phyloP scores from a whole-genome alignment of 2,329 filamentous ascomycete species.

The Chaetomium globosum region DNA sequence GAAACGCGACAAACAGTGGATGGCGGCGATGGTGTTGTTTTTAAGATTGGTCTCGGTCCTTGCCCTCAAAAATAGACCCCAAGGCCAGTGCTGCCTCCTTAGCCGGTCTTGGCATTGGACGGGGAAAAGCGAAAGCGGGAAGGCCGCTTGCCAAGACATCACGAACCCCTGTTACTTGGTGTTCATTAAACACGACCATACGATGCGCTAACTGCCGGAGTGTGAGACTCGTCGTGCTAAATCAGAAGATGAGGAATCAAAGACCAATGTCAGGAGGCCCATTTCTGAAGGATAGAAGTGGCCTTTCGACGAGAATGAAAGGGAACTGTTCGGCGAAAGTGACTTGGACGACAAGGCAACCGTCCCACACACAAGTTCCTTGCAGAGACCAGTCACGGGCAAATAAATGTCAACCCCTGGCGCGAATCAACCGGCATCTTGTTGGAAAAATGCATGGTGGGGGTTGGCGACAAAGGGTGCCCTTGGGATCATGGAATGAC shows the following conservation, averaged over 20 bases:
- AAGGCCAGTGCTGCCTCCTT: slow-evolving; percentile 10
- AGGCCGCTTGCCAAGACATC: slow-evolving; percentile 18
- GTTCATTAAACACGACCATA: background rate
- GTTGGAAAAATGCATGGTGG: background rate
- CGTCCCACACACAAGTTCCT: slow-evolving; percentile 23
- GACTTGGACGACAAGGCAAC: slow-evolving; percentile 3
- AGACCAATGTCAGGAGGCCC: background rate
- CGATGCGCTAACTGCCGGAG: background rate
- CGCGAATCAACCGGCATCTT: background rate
- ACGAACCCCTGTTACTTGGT: slow-evolving; percentile 12
- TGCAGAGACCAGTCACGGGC: slow-evolving; percentile 9
- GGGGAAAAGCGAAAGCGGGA: slow-evolving; percentile 8
- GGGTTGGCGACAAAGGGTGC: background rate
- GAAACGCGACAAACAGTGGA: background rate
- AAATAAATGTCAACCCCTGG: background rate
- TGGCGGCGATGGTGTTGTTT: slow-evolving; percentile 19
- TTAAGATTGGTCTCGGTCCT: slow-evolving; percentile 29
- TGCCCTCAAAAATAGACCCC: slow-evolving; percentile 1
- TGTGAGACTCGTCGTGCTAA: background rate
- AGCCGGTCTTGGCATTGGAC: slow-evolving; percentile 22
- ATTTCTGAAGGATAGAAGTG: background rate
- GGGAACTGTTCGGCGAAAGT: background rate
- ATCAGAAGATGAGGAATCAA: background rate
- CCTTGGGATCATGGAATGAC: background rate
- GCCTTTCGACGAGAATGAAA: background rate